These are phyloP conservation scores for Aspergillus latus DNA, from an alignment of 2,329 filamentous ascomycete species.

Conservation along the genomic window DNA sequence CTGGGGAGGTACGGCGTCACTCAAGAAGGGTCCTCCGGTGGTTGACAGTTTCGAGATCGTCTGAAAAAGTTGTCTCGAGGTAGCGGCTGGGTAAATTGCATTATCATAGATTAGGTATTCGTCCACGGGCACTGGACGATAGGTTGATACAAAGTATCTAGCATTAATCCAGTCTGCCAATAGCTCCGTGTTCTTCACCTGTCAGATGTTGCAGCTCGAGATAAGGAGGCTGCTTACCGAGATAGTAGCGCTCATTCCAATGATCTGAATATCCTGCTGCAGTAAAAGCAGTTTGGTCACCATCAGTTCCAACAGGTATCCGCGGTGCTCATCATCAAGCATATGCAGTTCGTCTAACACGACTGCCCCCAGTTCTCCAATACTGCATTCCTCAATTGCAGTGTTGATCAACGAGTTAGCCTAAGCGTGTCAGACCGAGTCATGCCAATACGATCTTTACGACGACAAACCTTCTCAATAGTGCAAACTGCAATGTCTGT, in stretches of 20 bases:
- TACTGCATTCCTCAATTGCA: constrained; percentile 68
- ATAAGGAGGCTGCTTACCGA: constrained; percentile 51
- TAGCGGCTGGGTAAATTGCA: constrained; percentile 62
- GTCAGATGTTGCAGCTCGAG: constrained; percentile 15
- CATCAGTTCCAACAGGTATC: constrained; percentile 73
- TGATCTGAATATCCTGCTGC: constrained; percentile 66
- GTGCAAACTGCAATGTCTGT: constrained; percentile 78
- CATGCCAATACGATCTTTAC: background rate
- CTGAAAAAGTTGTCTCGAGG: constrained; percentile 59
- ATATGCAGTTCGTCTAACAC: constrained; percentile 81
- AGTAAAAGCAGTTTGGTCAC: constrained; percentile 71
- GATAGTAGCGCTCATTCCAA: constrained; percentile 79
- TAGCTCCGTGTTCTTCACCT: constrained; percentile 64
- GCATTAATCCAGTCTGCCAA: constrained; percentile 70
- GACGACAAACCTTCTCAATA: constrained; percentile 70
- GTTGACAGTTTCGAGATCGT: constrained; percentile 54
- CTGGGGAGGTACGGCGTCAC: constrained; percentile 36
- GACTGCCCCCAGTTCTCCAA: constrained; percentile 64
- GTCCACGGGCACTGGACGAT: constrained; percentile 72
- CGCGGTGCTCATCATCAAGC: constrained; percentile 73
- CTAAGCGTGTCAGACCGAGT: constrained; percentile 40
- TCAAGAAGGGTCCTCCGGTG: constrained; percentile 30
- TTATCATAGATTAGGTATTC: constrained; percentile 73
- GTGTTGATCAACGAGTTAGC: constrained; percentile 72
- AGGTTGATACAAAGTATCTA: constrained; percentile 70